phyloP scores from a whole-genome alignment of 441 rosid genomes.

The Aquilaria agallochum region DNA sequence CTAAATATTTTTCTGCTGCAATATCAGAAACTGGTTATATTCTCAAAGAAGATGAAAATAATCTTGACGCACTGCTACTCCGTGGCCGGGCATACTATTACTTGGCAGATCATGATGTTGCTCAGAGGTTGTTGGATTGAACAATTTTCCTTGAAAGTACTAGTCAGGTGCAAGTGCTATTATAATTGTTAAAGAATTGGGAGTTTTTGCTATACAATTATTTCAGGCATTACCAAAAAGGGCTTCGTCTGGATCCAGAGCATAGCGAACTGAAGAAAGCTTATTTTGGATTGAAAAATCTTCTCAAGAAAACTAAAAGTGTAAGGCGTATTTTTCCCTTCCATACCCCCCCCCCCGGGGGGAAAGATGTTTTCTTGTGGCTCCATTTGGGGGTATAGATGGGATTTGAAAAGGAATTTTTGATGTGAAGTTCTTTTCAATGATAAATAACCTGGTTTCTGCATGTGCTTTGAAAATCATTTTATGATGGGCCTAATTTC shows the following conservation, averaged over 20 bases:
- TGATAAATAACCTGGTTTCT: neutral
- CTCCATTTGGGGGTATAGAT: slow-evolving; percentile 8
- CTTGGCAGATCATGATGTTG: slow-evolving; percentile 97
- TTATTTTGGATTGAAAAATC: slow-evolving; percentile 87
- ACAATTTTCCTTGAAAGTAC: neutral
- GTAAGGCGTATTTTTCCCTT: slow-evolving; percentile 34
- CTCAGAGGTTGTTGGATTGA: slow-evolving; percentile 54
- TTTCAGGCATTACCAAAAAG: slow-evolving; percentile 93
- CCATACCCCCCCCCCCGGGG: no score
- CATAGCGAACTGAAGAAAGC: slow-evolving; percentile 93
- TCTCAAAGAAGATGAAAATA: slow-evolving; percentile 85
- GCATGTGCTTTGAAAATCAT: neutral
- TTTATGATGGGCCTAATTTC: neutral
- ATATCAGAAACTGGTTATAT: slow-evolving; percentile 84
- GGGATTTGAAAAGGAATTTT: neutral
- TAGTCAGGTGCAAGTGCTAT: neutral
- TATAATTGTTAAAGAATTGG: slow-evolving; percentile 4
- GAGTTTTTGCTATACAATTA: slow-evolving; percentile 18
- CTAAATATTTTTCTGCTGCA: slow-evolving; percentile 75
- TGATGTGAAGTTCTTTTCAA: neutral
- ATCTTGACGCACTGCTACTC: slow-evolving; percentile 85
- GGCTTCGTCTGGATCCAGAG: slow-evolving; percentile 97
- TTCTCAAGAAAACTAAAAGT: slow-evolving; percentile 91
- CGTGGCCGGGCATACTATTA: slow-evolving; percentile 98
- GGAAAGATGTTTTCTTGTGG: neutral